phyloP scores from a whole-genome alignment of 2,329 filamentous ascomycete genomes.

The Lecanicillium sp. region DNA sequence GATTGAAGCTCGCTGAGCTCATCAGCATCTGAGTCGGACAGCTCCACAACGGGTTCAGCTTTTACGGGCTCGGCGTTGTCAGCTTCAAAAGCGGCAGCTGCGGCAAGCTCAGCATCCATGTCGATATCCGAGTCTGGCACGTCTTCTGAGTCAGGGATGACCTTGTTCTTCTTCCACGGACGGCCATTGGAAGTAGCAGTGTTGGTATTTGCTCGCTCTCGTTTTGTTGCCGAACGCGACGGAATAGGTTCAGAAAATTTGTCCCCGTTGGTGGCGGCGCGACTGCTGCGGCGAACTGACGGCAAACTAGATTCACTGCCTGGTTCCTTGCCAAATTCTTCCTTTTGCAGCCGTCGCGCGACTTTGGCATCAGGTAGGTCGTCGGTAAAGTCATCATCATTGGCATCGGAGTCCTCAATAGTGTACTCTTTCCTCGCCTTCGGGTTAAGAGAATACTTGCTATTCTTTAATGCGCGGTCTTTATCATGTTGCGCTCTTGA shows the following conservation, averaged over 20 bases:
- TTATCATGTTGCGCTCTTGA: conserved; percentile 15
- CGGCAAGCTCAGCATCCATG: conserved; percentile 23
- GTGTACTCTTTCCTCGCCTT: conserved; percentile 36
- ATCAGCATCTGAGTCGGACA: conserved; percentile 11
- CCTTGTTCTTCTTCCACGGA: conserved; percentile 20
- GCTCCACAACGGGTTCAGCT: conserved; percentile 11
- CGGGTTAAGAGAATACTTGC: conserved; percentile 37
- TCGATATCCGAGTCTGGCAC: conserved; percentile 16
- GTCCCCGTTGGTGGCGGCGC: neutral
- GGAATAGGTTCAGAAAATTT: conserved; percentile 1
- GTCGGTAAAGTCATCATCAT: conserved; percentile 21
- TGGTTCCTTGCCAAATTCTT: conserved; percentile 19
- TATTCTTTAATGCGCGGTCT: conserved; percentile 26
- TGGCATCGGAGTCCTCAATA: conserved; percentile 33
- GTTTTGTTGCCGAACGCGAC: conserved; percentile 16
- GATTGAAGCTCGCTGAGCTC: conserved; percentile 10
- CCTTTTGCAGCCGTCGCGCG: conserved; percentile 26
- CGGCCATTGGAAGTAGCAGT: conserved; percentile 14
- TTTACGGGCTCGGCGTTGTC: conserved; percentile 7
- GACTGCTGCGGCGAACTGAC: conserved; percentile 5
- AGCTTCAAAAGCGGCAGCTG: conserved; percentile 13
- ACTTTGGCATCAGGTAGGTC: conserved; percentile 19
- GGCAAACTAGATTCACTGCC: conserved; percentile 2
- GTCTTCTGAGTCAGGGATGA: conserved; percentile 22
- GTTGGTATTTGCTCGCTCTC: conserved; percentile 12